Percentiles rank a stretch among this genome's conserved stretches.
phyloP scores from a whole-genome alignment of 2,329 filamentous ascomycete species.

The Ascochyta viciae-villosae region DNA sequence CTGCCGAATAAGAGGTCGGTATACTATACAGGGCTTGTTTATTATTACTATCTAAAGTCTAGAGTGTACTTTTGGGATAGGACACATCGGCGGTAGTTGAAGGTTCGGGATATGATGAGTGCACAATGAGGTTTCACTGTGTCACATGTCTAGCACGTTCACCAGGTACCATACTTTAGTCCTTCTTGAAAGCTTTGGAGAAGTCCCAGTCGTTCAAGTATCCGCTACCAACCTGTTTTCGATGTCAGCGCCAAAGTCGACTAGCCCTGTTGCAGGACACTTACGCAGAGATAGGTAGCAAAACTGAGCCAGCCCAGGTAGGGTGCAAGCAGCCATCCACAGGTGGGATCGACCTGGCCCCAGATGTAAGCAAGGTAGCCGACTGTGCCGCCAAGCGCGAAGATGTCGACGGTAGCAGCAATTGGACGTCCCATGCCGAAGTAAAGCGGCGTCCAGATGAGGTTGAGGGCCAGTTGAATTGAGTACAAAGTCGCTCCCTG shows the following conservation, averaged over 20 bases:
- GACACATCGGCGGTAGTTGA: too few relatives aligned
- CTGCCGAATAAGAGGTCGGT: neutral
- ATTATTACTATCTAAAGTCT: too few relatives aligned
- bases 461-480: constrained; percentile 82
- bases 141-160: neutral
- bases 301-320: constrained; percentile 89
- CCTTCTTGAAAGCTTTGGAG: constrained; percentile 33
- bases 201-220: constrained; percentile 53
- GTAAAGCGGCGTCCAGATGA: constrained; percentile 92
- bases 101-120: neutral
- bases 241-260: constrained; percentile 17
- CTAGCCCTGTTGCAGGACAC: constrained; percentile 9
- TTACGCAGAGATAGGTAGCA: constrained; percentile 80
- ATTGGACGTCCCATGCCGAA: constrained; percentile 78
- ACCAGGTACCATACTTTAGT: constrained; percentile 14
- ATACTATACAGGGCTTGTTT: too few relatives aligned
- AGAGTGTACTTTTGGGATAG: neutral
- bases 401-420: constrained; percentile 77
- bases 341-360: constrained; percentile 73
- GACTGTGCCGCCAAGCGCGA: constrained; percentile 72
- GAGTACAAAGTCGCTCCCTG: constrained; percentile 82
- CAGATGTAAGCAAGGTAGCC: constrained; percentile 78
- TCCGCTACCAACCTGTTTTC: constrained; percentile 42
- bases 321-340: constrained; percentile 77
- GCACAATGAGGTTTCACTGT: neutral